phyloP scores from a whole-genome alignment of 1,284 basidiomycete species.

The Cystobasidium pallidum region DNA sequence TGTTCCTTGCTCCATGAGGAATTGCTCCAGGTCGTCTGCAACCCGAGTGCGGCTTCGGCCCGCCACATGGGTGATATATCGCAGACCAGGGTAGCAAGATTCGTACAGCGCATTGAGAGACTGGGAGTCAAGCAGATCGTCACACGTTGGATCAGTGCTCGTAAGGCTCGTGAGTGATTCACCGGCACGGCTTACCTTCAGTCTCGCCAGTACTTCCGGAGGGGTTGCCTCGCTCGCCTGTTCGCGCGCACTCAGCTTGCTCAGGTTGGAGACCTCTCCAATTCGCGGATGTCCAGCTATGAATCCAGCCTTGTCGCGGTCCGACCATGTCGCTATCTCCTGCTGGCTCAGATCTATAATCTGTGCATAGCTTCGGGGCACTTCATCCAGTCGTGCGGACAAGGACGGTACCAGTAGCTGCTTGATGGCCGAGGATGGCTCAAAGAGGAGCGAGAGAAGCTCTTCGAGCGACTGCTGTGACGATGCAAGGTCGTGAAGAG shows the following conservation, averaged over 20 bases:
- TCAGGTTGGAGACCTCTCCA: slow-evolving; percentile 73
- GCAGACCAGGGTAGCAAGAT: slow-evolving; percentile 69
- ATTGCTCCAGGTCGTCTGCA: slow-evolving; percentile 74
- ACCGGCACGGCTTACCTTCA: slow-evolving; percentile 47
- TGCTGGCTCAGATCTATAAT: slow-evolving; percentile 67
- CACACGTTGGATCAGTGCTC: no score
- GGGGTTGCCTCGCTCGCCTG: slow-evolving; percentile 62
- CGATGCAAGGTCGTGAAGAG: neutral
- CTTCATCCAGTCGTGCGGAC: slow-evolving; percentile 11
- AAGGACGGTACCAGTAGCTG: slow-evolving; percentile 42
- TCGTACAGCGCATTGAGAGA: slow-evolving; percentile 76
- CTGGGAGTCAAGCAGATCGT: slow-evolving; percentile 25
- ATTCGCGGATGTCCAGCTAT: slow-evolving; percentile 84
- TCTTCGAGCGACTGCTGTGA: neutral
- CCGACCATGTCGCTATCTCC: slow-evolving; percentile 65
- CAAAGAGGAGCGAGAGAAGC: slow-evolving; percentile 25
- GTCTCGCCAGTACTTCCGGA: slow-evolving; percentile 49
- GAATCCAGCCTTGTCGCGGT: slow-evolving; percentile 67
- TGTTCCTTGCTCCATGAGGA: slow-evolving; percentile 20
- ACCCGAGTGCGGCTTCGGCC: slow-evolving; percentile 73
- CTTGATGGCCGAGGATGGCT: slow-evolving; percentile 35
- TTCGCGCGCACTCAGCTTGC: slow-evolving; percentile 73
- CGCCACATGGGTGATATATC: slow-evolving; percentile 90
- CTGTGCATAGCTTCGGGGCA: slow-evolving; percentile 60
- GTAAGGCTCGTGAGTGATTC: no score